A percentile compares a stretch with the other conserved stretches of the same genome.
Evolutionary conservation across 1,139 yeast genomes (phyloP).

Genomic region (Saccharomyces hybrid): DNA sequence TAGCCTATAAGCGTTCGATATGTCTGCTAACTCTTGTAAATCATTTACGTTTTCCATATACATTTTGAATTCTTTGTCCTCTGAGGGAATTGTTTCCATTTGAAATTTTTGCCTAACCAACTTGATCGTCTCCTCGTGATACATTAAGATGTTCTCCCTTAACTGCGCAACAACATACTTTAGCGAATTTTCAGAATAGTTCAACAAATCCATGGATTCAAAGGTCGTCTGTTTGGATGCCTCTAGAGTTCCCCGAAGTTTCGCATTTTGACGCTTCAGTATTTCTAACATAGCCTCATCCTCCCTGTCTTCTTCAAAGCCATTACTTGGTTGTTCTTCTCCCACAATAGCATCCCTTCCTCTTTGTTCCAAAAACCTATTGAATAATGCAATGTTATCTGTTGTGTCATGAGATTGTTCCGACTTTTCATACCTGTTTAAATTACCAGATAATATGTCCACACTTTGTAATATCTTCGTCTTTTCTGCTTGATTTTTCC

Average conservation of each 20-base stretch:
- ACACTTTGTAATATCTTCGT: constrained; percentile 15
- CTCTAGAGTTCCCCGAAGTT: constrained; percentile 10
- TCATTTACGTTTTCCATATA: constrained; percentile 18
- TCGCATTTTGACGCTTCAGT: constrained; percentile 15
- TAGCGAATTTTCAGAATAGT: constrained; percentile 18
- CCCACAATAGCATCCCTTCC: neutral
- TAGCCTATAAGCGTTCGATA: constrained; percentile 17
- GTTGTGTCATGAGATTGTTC: constrained; percentile 4
- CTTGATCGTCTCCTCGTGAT: constrained; percentile 11
- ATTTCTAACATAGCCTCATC: constrained; percentile 4
- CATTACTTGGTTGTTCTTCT: neutral
- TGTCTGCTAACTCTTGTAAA: constrained; percentile 18
- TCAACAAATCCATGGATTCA: constrained; percentile 14
- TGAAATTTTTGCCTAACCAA: constrained; percentile 11
- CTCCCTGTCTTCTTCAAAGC: neutral
- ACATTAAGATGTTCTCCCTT: constrained; percentile 16
- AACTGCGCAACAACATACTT: constrained; percentile 16
- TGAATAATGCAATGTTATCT: constrained; percentile 14
- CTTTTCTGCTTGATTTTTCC: constrained; percentile 18
- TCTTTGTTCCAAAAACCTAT: constrained; percentile 14
- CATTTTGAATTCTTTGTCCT: constrained; percentile 19
- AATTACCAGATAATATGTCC: constrained; percentile 15
- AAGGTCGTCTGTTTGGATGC: constrained; percentile 9
- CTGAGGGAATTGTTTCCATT: constrained; percentile 13
- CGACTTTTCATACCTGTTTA: constrained; percentile 5